Base-by-base conservation (phyloP, 1,284 basidiomycete species). In the Pseudozyma hubeiensis region DNA sequence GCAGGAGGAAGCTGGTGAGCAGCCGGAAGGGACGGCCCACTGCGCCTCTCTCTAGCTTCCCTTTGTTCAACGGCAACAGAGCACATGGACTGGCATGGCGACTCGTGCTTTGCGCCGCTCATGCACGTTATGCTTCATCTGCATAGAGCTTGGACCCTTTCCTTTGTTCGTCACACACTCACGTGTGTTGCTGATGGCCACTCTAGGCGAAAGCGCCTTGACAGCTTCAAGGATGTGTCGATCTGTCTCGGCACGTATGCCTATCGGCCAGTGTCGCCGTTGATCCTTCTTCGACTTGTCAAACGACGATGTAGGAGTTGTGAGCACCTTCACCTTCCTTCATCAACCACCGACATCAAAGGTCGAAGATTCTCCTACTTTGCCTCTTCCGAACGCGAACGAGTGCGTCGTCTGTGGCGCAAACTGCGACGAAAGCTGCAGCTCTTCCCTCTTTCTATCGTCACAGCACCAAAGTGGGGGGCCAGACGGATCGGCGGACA, bases 61-160 rank as follows among this genome's bases (percentile, higher is more conserved):
- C 53, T 56, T 56, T 56, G 57, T 54, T 46, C 34, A 17, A 24
- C 7, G 19, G 51, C 30, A 31, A 11, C 8, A 14, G 30, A 8
- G 43, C 57, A 48, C 31, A 34, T 45, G 31, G 3, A 7, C 50
- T 16, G 37, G 34, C 40, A 48, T 41, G 24, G 24, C 24, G 24
- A 24, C 24, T 44, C 44, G 58, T 53, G 43, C 34, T 52, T 33
- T 46, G 53, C 9, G 39, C 41, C 45, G 17, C 43, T 49, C 54
- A 51, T 63, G 66, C 60, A 64, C 3, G 17, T 44, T 29, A 24
- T 43, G 41, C 48, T 48, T 45, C 29, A 24, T 13, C 31, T 16
- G 33, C 41, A 53, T 45, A 31, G 30, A 43, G 53, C 43, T 51
- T 53, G 50, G 58, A 58, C 50, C 58, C 40, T 53, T 46, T 34